Evolutionary conservation across 2,329 filamentous ascomycete genomes (phyloP).

Genomic region (Penicillium sp.): DNA sequence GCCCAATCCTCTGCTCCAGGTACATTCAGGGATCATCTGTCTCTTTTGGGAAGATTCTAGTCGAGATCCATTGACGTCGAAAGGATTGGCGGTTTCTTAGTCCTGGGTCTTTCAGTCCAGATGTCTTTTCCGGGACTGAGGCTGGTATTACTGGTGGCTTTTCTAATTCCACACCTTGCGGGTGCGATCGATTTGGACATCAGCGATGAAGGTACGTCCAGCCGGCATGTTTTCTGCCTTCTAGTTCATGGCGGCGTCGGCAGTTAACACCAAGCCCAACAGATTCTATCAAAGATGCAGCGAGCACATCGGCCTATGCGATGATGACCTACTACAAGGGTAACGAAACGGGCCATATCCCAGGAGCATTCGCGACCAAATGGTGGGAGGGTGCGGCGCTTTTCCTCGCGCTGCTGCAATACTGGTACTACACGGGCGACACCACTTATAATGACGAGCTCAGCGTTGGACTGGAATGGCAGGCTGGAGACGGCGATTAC

Average conservation of each 20-base stretch:
- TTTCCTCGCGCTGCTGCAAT: conserved; percentile 66
- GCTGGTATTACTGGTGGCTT: too few species aligned
- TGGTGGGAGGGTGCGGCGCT: conserved; percentile 71
- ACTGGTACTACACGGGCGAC: conserved; percentile 78
- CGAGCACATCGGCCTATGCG: conserved; percentile 39
- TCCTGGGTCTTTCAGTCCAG: too few species aligned
- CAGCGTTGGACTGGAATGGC: conserved; percentile 64
- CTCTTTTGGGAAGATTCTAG: too few species aligned
- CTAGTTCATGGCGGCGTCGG: too few species aligned
- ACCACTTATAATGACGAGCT: conserved; percentile 66
- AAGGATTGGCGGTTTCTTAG: too few species aligned
- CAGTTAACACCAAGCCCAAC: too few species aligned
- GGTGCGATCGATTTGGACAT: conserved; percentile 8
- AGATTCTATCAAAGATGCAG: conserved; percentile 44
- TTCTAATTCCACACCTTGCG: too few species aligned
- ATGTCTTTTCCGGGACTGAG: too few species aligned
- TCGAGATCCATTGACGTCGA: too few species aligned
- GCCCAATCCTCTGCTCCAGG: too few species aligned
- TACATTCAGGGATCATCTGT: too few species aligned
- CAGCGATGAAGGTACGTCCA: conserved; percentile 4
- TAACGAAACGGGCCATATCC: conserved; percentile 44
- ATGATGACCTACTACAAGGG: conserved; percentile 51
- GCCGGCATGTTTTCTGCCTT: conserved; percentile 8
- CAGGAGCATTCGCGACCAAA: conserved; percentile 46
- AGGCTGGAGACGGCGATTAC: conserved; percentile 69